These are phyloP conservation scores for Hysterangium stoloniferum DNA, from an alignment of 768 basidiomycete genomes.

Conservation along the genomic window DNA sequence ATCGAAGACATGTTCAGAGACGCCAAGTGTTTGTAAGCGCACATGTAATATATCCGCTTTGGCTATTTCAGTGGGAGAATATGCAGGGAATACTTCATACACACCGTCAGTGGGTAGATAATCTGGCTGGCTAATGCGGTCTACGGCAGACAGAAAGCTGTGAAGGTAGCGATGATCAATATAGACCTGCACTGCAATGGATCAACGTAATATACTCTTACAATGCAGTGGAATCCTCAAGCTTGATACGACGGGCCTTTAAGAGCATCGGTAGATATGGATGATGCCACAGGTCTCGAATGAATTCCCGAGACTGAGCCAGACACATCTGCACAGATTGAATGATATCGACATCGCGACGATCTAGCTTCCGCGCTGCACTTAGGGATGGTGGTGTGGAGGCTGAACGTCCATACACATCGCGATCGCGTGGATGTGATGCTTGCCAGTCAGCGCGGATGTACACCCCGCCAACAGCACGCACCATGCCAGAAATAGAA, in stretches of 20 bases:
- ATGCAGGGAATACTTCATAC: constrained; percentile 11
- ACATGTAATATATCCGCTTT: constrained; percentile 73
- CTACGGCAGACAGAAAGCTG: constrained; percentile 64
- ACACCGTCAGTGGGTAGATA: constrained; percentile 66
- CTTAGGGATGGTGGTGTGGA: not conserved
- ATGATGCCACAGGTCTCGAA: constrained; percentile 63
- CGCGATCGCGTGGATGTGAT: constrained; percentile 33
- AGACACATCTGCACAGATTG: constrained; percentile 51
- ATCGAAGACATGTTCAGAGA: constrained; percentile 69
- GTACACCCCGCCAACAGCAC: constrained; percentile 54
- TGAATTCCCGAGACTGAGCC: constrained; percentile 38
- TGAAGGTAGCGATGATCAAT: constrained; percentile 6
- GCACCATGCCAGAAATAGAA: constrained; percentile 59
- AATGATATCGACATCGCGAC: constrained; percentile 34
- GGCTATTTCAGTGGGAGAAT: constrained; percentile 1
- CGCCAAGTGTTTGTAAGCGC: constrained; percentile 72
- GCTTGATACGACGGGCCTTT: constrained; percentile 47
- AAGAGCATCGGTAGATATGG: constrained; percentile 53
- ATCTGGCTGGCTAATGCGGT: constrained; percentile 57
- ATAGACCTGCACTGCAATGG: constrained; percentile 1
- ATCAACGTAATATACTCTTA: constrained; percentile 29
- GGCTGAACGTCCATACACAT: constrained; percentile 18
- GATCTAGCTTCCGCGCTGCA: constrained; percentile 7
- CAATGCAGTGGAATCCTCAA: constrained; percentile 76
- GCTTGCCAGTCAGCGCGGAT: constrained; percentile 71